A percentile compares a stretch with the other conserved stretches of the same genome.
Evolutionary conservation across 345 rosid species (phyloP).

Genomic region (Camelina sativa): DNA sequence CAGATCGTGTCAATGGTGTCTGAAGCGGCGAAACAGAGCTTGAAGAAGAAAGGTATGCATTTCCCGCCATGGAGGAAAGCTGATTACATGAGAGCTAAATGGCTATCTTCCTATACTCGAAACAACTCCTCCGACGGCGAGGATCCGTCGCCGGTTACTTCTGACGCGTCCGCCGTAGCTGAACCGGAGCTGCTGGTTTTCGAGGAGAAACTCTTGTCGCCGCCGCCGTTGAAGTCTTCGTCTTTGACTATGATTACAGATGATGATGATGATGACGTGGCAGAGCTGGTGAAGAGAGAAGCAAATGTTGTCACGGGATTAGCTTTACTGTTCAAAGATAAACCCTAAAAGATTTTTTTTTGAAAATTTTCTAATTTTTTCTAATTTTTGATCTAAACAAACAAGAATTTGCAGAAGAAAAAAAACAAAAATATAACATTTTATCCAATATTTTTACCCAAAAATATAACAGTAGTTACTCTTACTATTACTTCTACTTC

Average conservation of each 20-base stretch:
- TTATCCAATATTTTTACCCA: not conserved
- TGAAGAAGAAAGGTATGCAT: slow-evolving; percentile 92
- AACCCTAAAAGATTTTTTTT: slow-evolving; percentile 65
- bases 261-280: slow-evolving; percentile 34
- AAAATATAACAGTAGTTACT: too few species aligned
- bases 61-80: slow-evolving; percentile 90
- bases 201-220: slow-evolving; percentile 45
- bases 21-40: slow-evolving; percentile 86
- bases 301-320: slow-evolving; percentile 69
- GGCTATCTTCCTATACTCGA: slow-evolving; percentile 71
- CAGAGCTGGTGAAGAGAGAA: slow-evolving; percentile 52
- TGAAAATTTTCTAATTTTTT: slow-evolving; percentile 31
- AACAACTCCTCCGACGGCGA: slow-evolving; percentile 4
- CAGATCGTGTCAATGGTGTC: slow-evolving; percentile 75
- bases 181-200: slow-evolving; percentile 54
- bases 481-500: too few species aligned
- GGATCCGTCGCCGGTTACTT: not conserved
- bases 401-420: not conserved
- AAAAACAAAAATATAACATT: slow-evolving; percentile 8
- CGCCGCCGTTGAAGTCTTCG: slow-evolving; percentile 27
- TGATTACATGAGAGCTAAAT: slow-evolving; percentile 84
- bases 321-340: slow-evolving; percentile 76
- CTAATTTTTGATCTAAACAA: slow-evolving; percentile 25
- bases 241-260: not conserved
- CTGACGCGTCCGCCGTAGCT: not conserved